Percentiles rank a stretch among this genome's conserved stretches.
phyloP scores from a whole-genome alignment of 805 yeast species.

The Saturnispora kantuleensis region DNA sequence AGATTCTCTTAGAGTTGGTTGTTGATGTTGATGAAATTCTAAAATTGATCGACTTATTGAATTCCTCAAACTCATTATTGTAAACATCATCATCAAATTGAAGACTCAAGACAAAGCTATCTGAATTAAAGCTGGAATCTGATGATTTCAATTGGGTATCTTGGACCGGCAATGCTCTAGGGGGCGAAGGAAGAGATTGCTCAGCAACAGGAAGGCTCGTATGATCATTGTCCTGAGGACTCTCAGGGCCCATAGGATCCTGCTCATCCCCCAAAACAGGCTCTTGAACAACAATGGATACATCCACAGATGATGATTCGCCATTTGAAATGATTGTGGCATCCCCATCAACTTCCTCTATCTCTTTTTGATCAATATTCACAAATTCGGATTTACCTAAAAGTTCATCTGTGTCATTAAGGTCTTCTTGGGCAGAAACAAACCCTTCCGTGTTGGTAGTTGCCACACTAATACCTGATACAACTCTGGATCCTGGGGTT shows the following conservation, averaged over 20 bases:
- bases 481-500: conserved; percentile 11
- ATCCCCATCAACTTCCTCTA: conserved; percentile 1
- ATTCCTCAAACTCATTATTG: conserved; percentile 20
- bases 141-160: conserved; percentile 11
- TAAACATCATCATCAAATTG: conserved; percentile 36
- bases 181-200: neutral
- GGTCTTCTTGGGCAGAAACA: conserved; percentile 25
- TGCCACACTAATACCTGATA: conserved; percentile 19
- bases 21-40: conserved; percentile 9
- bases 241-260: neutral
- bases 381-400: conserved; percentile 9
- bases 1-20: conserved; percentile 2
- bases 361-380: neutral
- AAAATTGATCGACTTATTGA: conserved; percentile 23
- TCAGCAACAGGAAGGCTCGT: neutral
- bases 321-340: conserved; percentile 9
- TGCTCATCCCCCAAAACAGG: neutral
- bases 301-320: neutral
- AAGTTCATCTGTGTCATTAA: neutral
- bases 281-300: no score
- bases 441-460: conserved; percentile 24
- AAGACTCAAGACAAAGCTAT: conserved; percentile 19
- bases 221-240: neutral
- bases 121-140: conserved; percentile 15
- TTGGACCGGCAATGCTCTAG: neutral